These are phyloP conservation scores for Asterochloris sp. DNA, from an alignment of 139 green algal genomes.

Conservation along the genomic window DNA sequence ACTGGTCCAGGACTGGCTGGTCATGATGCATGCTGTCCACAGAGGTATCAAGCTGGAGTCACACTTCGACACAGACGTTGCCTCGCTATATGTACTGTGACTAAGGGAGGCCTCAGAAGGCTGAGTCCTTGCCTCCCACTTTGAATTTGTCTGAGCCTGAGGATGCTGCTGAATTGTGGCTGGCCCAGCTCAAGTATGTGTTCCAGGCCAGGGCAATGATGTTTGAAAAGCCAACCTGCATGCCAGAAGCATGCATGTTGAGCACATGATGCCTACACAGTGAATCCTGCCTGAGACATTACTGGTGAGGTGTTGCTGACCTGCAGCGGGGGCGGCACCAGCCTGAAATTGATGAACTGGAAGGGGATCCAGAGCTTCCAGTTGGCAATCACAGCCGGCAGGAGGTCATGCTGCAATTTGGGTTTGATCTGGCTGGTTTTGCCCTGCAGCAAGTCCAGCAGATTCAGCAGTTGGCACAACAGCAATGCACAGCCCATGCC, in stretches of 20 bases:
- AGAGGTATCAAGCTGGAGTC: no score
- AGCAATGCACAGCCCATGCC: not conserved
- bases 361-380: conserved; percentile 89
- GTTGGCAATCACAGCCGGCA: conserved; percentile 72
- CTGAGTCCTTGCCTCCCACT: no score
- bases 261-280: not conserved
- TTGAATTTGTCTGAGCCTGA: no score
- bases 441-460: conserved; percentile 50
- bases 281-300: not conserved
- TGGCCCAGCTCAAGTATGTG: conserved; percentile 73
- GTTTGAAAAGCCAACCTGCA: conserved; percentile 76
- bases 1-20: no score
- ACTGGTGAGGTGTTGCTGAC: not conserved
- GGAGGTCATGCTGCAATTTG: conserved; percentile 73
- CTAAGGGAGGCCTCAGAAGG: no score
- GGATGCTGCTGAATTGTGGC: conserved; percentile 29
- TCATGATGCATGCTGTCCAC: no score
- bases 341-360: conserved; percentile 89
- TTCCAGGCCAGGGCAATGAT: conserved; percentile 80
- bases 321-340: conserved; percentile 69
- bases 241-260: not conserved
- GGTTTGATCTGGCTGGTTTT: conserved; percentile 43
- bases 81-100: no score
- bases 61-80: no score
- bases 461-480: not conserved